Conservation (phyloP, 2,329 filamentous ascomycete genomes). For the Rhexocercosporidium sp. region DNA sequence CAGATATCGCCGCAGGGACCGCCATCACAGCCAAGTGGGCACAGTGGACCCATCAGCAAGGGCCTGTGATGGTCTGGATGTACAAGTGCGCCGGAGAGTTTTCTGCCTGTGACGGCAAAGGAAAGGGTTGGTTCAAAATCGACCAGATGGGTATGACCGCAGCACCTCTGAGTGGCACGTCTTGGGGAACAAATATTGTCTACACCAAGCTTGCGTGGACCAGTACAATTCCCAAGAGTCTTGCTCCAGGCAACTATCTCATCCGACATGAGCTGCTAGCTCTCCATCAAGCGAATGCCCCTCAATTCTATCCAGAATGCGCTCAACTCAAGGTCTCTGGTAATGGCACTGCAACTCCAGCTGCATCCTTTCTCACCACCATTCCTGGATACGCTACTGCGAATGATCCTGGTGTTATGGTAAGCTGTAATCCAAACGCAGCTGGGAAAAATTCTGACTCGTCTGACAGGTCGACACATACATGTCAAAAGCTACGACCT, state of each 20-base stretch:
- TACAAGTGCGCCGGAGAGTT: conserved; percentile 58
- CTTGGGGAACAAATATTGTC: conserved; percentile 55
- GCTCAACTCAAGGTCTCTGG: conserved; percentile 58
- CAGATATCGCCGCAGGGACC: conserved; percentile 52
- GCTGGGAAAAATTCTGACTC: conserved; percentile 6
- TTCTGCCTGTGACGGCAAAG: conserved; percentile 54
- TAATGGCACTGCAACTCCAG: conserved; percentile 50
- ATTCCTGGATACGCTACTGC: conserved; percentile 34
- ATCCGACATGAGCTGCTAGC: conserved; percentile 62
- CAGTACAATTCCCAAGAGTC: conserved; percentile 53
- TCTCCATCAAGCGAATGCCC: conserved; percentile 57
- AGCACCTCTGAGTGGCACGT: conserved; percentile 49
- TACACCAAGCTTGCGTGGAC: conserved; percentile 53
- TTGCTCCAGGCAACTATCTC: conserved; percentile 60
- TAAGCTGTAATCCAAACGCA: conserved; percentile 36
- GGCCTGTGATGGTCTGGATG: conserved; percentile 63
- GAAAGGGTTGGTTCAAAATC: conserved; percentile 64
- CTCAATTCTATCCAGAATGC: conserved; percentile 62
- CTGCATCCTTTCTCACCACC: conserved; percentile 29
- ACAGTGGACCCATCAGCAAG: conserved; percentile 64
- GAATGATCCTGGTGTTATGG: conserved; percentile 37
- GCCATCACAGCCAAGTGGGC: conserved; percentile 56
- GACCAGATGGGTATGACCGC: conserved; percentile 57
- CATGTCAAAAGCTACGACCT: conserved; percentile 49
- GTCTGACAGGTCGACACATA: conserved; percentile 52